Conservation (phyloP, 2,329 filamentous ascomycete species). For the Colletotrichum lini region DNA sequence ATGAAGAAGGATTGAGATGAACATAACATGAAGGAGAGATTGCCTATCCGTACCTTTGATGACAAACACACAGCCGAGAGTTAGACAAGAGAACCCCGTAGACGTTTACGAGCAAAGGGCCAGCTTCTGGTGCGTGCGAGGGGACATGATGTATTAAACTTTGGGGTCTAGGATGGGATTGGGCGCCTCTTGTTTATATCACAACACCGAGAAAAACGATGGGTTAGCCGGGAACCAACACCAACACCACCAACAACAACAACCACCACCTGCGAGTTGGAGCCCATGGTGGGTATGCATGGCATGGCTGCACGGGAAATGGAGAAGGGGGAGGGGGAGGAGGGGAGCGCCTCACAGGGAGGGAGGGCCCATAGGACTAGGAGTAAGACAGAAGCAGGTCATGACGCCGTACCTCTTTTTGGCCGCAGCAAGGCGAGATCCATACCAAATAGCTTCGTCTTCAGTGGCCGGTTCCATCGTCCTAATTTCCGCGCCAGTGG, state of each 20-base stretch:
- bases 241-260: background rate
- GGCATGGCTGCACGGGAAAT: background rate
- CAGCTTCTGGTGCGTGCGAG: conserved; percentile 25
- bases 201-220: background rate
- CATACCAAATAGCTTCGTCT: conserved; percentile 30
- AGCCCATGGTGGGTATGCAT: conserved; percentile 16
- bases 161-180: background rate
- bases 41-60: conserved; percentile 22
- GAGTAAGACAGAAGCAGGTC: conserved; percentile 12
- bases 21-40: background rate
- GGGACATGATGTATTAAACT: conserved; percentile 1
- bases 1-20: background rate
- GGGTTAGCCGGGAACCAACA: conserved; percentile 13
- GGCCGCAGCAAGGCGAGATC: conserved; percentile 26
- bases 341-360: background rate
- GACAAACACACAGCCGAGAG: conserved; percentile 13
- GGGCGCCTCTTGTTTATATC: conserved; percentile 34
- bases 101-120: conserved; percentile 20
- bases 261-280: background rate
- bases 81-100: conserved; percentile 9
- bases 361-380: background rate
- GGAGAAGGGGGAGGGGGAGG: background rate
- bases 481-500: conserved; percentile 38
- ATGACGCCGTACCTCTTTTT: conserved; percentile 6
- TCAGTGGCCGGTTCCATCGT: conserved; percentile 16